Evolutionary conservation across 768 basidiomycete species (phyloP).

Genomic region (Termitomyces sp.): DNA sequence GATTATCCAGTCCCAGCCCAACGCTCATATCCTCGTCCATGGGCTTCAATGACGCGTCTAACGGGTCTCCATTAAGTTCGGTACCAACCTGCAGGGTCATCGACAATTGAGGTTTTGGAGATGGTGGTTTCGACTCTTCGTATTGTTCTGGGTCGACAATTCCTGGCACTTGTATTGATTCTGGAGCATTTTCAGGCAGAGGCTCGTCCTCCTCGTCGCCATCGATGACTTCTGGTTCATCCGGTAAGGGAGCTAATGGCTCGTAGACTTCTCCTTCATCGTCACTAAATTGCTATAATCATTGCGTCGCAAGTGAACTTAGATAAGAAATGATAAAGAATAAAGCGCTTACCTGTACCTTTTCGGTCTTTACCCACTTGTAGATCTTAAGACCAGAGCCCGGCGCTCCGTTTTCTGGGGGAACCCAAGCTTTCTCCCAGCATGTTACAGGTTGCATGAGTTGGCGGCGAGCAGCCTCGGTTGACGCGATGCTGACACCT

Average conservation of each 20-base stretch:
- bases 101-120: conserved; percentile 63
- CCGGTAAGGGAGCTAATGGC: conserved; percentile 74
- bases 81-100: conserved; percentile 44
- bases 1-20: conserved; percentile 32
- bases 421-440: conserved; percentile 77
- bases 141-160: conserved; percentile 30
- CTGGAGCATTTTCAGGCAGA: conserved; percentile 31
- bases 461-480: conserved; percentile 76
- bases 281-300: conserved; percentile 75
- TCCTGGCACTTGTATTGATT: conserved; percentile 28
- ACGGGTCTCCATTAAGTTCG: conserved; percentile 37
- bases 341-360: conserved; percentile 51
- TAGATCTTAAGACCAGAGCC: conserved; percentile 61
- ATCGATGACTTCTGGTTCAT: conserved; percentile 72
- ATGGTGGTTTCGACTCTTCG: conserved; percentile 59
- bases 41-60: conserved; percentile 55
- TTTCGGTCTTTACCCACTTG: conserved; percentile 81
- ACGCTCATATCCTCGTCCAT: conserved; percentile 41
- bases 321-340: background rate
- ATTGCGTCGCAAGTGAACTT: background rate
- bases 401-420: conserved; percentile 48
- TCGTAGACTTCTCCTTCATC: conserved; percentile 78
- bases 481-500: conserved; percentile 70
- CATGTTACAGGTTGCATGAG: conserved; percentile 87
- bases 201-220: conserved; percentile 72